Conservation (phyloP, 495 filamentous ascomycete genomes). For the Extremus antarcticus region DNA sequence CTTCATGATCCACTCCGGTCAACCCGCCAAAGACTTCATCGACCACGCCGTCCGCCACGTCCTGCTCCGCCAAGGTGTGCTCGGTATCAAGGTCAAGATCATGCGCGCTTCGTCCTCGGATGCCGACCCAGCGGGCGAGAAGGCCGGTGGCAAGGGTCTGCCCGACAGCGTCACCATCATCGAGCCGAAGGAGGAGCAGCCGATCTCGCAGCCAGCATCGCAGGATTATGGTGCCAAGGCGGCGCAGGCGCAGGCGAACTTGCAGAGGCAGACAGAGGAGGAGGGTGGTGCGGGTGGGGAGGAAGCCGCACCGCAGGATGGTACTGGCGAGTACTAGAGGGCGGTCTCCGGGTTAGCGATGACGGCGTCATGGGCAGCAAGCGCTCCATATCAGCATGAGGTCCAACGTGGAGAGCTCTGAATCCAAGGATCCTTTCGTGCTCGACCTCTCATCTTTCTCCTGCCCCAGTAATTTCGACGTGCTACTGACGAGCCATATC, state of each 20-base stretch:
- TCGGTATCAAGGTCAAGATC: conserved; percentile 99
- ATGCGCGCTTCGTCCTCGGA: conserved; percentile 72
- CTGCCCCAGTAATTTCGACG: too few species aligned
- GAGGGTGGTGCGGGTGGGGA: conserved; percentile 16
- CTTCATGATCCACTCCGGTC: conserved; percentile 99
- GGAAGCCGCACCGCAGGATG: conserved; percentile 8
- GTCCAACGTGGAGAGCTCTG: too few species aligned
- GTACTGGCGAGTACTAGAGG: conserved; percentile 8
- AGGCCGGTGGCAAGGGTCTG: conserved; percentile 90
- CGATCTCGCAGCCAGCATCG: conserved; percentile 82
- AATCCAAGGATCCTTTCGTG: too few species aligned
- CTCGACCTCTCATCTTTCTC: too few species aligned
- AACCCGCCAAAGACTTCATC: conserved; percentile 99
- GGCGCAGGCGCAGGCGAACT: conserved; percentile 71
- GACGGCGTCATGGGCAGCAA: too few species aligned
- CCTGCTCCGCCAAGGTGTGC: conserved; percentile 96
- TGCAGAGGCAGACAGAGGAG: conserved; percentile 47
- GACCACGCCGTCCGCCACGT: conserved; percentile 97
- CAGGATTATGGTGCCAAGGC: conserved; percentile 99
- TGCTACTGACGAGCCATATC: too few species aligned
- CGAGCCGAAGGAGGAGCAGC: conserved; percentile 98
- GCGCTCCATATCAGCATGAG: too few species aligned
- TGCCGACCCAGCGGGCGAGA: conserved; percentile 68
- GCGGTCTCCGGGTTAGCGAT: too few species aligned
- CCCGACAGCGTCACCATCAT: conserved; percentile 98